Base-by-base conservation (phyloP, 345 rosid species). In the Boechera divaricarpa region DNA sequence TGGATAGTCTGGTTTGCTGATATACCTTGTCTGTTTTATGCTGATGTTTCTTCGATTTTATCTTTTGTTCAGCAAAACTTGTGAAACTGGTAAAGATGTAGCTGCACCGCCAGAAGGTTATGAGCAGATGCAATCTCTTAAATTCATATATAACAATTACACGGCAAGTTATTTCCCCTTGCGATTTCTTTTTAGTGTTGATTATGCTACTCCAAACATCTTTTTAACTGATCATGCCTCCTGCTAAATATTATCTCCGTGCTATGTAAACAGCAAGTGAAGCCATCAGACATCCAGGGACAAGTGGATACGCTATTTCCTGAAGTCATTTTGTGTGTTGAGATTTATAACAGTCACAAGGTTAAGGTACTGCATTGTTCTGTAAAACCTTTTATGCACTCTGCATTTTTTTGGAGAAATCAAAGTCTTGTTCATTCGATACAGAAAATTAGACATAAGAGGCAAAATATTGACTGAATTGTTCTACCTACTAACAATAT, bases 311-410 rank as follows among this genome's bases (percentile, higher is more conserved):
- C 82, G 48, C 64, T 49, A 59, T 72, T 56, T 77, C 92, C 91
- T 9, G 97, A 94, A 80, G 86, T 86, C 63, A 80, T 90, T 79
- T 85, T 94, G 49, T 87, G 88, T 42, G 73, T 90, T 70, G 97
- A 92, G 84, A 84, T 94, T 57, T 89, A 86, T 80, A 86, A 92
- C 72, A 70, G 73, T 67, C 47, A 38, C 42, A 79, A 62, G 39
- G 5, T 42, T 39, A 94, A 94, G 94, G 98, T 93, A 74, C 42
- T 65, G 60, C 70, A 38, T 63, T 52, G 38, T 32, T 54, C 51
- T 67, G 13, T 68, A 38, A 38, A 15, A 3, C 24, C n/a, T 28
- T 55, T 35, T 6, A 76, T 63, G 18, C 39, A 4, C 47, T 75
- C 26, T 48, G 10, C 8, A n/a, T 33, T 47, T 13, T 18, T 29